Evolutionary conservation across 305 asterid genomes (phyloP), one percentile per base, ranked within the genome.

Genomic region (Fraxinus platypoda): DNA sequence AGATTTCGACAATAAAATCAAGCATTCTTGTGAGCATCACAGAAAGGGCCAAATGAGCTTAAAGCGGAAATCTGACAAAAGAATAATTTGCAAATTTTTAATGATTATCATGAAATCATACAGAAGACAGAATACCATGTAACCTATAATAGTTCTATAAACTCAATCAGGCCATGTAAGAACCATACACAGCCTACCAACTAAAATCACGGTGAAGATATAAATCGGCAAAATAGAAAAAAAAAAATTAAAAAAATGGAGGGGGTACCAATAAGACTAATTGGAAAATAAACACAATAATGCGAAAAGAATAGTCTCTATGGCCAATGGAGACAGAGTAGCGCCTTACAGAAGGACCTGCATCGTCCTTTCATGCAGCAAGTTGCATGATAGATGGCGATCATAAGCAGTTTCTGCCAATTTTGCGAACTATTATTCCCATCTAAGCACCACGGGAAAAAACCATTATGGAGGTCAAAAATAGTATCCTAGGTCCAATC

Each of bases 61-160:
- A 73, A 64, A 3, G 35, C 57, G 80, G 3, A 25, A 35, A 81
- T 62, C 12, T 72, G 85, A 86, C 54, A 84, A 91, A 91, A 86
- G 90, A 92, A 90, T 85, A 81, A 86, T 85, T 88, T 90, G 88
- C 91, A 88, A 84, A 91, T 87, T 83, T 76, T 81, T 83, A 84
- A 81, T 82, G 85, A 83, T 70, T 72, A 30, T 78, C 87, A 87
- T 38, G 85, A 87, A 28, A 89, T 87, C 87, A 84, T 89, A 93
- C 91, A 91, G 71, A 83, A 86, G 74, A 87, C 74, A 89, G 5
- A 82, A 83, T 62, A 78, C 84, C 76, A 81, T 75, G 81, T 76
- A 87, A 78, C 79, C 94, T 35, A 88, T 43, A 81, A 62, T 66
- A 26, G 83, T 84, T 80, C 90, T 89, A 90, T 76, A 84, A 86